These are phyloP conservation scores for Aspergillus floridensis DNA, from an alignment of 2,329 filamentous ascomycete species.

Conservation along the genomic window DNA sequence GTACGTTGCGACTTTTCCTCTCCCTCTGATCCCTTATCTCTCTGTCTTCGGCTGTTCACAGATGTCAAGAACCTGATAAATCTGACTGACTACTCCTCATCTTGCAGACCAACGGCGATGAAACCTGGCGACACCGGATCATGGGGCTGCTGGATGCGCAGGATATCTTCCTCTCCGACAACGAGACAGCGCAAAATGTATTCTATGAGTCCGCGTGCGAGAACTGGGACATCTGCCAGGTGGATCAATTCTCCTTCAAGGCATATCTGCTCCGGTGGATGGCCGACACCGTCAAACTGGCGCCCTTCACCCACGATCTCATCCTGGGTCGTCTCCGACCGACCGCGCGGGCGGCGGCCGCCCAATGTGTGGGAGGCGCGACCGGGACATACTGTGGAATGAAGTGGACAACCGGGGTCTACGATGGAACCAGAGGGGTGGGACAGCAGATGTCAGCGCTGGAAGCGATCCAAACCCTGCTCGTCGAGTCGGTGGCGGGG, in stretches of 20 bases:
- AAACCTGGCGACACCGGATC: constrained; percentile 53
- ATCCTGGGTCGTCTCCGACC: constrained; percentile 54
- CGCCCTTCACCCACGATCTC: constrained; percentile 52
- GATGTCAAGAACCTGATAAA: background rate
- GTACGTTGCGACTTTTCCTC: constrained; percentile 26
- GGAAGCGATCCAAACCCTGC: constrained; percentile 61
- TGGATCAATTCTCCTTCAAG: constrained; percentile 65
- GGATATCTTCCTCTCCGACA: constrained; percentile 48
- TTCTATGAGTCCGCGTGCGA: constrained; percentile 63
- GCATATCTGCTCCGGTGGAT: constrained; percentile 62
- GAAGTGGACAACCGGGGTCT: constrained; percentile 34
- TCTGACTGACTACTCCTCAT: background rate
- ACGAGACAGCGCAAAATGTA: constrained; percentile 41
- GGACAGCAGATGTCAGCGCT: constrained; percentile 40
- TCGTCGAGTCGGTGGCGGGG: constrained; percentile 40
- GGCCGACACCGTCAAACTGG: constrained; percentile 56
- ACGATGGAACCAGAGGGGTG: constrained; percentile 34
- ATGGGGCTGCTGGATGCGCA: constrained; percentile 54
- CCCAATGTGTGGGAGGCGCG: constrained; percentile 23
- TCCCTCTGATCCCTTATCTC: no score
- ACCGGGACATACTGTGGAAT: constrained; percentile 42
- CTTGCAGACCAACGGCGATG: constrained; percentile 35
- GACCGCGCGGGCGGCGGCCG: constrained; percentile 55
- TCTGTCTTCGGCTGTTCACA: no score
- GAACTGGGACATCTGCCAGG: constrained; percentile 53